Base-by-base conservation (phyloP, 2,329 filamentous ascomycete species). In the Colletotrichum liriopes region DNA sequence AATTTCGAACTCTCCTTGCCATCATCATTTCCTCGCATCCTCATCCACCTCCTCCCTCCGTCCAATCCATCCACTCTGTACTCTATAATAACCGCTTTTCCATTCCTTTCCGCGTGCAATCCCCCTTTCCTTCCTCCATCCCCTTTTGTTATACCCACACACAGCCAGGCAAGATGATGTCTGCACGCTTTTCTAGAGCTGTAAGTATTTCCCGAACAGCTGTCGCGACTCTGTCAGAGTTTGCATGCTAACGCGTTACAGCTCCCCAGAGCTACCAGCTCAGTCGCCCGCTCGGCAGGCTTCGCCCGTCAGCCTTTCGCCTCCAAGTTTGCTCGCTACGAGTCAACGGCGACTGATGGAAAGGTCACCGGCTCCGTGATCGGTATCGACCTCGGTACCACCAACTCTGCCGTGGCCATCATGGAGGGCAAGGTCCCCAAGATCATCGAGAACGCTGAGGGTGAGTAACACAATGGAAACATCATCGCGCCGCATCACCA, bases 381-480 rank as follows among this genome's bases (percentile, higher is more conserved):
- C 81, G 96, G 96, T 92, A 98, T 98, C 83, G 96, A 98, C 90
- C 87, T 98, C 81, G 96, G 96, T 82, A 98, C 96, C 82, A 98
- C 96, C 79, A 98, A 98, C 91, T 98, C 96, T 73, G 96, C 96
- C 69, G 96, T 98, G 74, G 96, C 95, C 80, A 88, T 98, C 76
- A 98, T 98, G 95, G 96, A 98, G 89, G 96, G 96, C 86, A 97
- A 97, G 89, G 86, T 90, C 69, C 94, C 96, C 79, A 94, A 93
- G 86, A 98, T 98, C 83, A 98, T 98, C 83, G 96, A 98, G 87
- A 98, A 98, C 90, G 89, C 95, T 37, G 96, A 98, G 89, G 95
- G 94, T 95, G 86, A 80, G 86, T 70, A 26, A 20, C 26, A 14
- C 29, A 35, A 58, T 41, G 23, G 23, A 73, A 45, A n/a, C 32